Evolutionary conservation across 129 eudicot species (phyloP).

Genomic region (Saussurea involucrata): DNA sequence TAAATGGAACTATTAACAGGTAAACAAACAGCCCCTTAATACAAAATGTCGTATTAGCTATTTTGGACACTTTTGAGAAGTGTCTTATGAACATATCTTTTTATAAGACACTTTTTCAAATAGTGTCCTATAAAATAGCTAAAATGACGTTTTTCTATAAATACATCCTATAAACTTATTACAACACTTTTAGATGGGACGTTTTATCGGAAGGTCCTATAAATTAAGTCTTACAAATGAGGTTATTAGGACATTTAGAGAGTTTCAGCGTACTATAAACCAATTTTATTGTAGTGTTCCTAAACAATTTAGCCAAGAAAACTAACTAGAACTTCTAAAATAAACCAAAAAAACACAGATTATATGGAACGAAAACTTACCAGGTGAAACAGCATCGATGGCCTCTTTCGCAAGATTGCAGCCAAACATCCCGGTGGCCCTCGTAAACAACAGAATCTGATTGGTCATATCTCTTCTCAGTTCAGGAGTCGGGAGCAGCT

Average conservation of each 20-base stretch:
- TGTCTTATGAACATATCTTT: too few species aligned
- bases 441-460: slow-evolving; percentile 66
- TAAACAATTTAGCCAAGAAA: not conserved
- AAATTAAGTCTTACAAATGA: not conserved
- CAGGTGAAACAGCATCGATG: slow-evolving; percentile 79
- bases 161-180: not conserved
- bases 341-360: not conserved
- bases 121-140: too few species aligned
- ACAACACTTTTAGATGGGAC: not conserved
- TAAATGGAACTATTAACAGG: too few species aligned
- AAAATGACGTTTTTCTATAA: too few species aligned
- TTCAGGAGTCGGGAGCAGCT: slow-evolving; percentile 83
- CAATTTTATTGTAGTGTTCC: not conserved
- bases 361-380: slow-evolving; percentile 28
- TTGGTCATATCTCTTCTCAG: slow-evolving; percentile 76
- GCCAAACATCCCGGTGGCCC: slow-evolving; percentile 92
- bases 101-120: too few species aligned
- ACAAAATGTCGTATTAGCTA: too few species aligned
- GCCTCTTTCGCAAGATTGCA: slow-evolving; percentile 96
- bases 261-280: not conserved
- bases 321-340: not conserved
- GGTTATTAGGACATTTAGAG: not conserved
- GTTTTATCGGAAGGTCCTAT: not conserved
- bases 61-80: too few species aligned
- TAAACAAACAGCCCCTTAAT: too few species aligned